Evolutionary conservation across 257 asterid genomes (phyloP), one percentile per base, ranked within the genome.

Genomic region (Cinchona pubescens): DNA sequence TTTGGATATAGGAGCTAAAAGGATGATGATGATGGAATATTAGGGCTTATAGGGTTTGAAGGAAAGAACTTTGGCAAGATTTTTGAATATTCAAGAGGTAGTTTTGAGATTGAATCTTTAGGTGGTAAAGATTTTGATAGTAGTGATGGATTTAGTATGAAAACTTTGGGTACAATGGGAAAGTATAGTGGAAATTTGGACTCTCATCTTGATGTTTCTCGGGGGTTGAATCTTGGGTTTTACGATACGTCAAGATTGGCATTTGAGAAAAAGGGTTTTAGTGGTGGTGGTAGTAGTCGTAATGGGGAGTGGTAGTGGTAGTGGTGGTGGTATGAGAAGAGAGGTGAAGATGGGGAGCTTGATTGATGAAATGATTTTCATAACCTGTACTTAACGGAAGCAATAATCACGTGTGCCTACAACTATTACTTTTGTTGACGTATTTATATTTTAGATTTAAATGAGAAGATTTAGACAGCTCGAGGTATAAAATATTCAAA

Each of bases 281-380:
- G 49, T 46, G 77, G 72, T 14, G 55, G 76, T 32, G 72, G 83
- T 7, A 70, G 32, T 25, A n/a, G n/a, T n/a, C n/a, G n/a, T n/a
- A n/a, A n/a, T n/a, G n/a, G n/a, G n/a, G n/a, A n/a, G n/a, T n/a
- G n/a, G n/a, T n/a, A n/a, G n/a, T n/a, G n/a, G n/a, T n/a, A n/a
- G n/a, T n/a, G 81, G n/a, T 5, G 65, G 75, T 19, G 76, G 82
- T 4, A 48, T 68, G 5, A 53, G 80, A 3, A 71, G 63, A 16
- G 82, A 79, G 64, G 76, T 45, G n/a, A 90, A 91, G 85, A 78
- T 92, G 81, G 85, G 75, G 62, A 84, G 91, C 62, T 90, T 84
- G 0, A 30, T 90, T 21, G 98, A 88, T 69, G 94, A 91, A 69
- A 89, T 94, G 71, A 96, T 86, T 60, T 79, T n/a, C n/a, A n/a